Conservation (phyloP, 371 early-diverging fungal species). For the Zychaea mexicana region DNA sequence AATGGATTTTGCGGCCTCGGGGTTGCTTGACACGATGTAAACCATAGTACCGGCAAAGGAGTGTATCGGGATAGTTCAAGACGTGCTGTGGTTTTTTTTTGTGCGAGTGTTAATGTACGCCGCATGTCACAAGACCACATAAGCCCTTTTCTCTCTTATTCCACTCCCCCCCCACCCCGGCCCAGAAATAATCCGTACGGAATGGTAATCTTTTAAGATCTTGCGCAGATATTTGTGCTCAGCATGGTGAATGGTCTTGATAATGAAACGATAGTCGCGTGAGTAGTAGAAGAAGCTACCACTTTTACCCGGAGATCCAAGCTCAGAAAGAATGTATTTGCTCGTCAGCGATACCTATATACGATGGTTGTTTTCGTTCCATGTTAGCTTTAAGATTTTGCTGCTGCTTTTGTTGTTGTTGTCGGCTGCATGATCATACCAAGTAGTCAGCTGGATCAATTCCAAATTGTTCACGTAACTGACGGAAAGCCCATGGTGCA, state of each 20-base stretch:
- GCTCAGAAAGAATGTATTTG: slow-evolving; percentile 95
- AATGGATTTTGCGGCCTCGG: slow-evolving; percentile 92
- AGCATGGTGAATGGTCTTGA: slow-evolving; percentile 95
- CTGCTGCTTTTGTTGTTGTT: not conserved
- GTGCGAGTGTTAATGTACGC: too few species aligned
- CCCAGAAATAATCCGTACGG: slow-evolving; percentile 43
- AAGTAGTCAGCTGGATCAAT: slow-evolving; percentile 95
- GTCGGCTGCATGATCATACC: too few species aligned
- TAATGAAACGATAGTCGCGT: slow-evolving; percentile 96
- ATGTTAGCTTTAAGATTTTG: not conserved
- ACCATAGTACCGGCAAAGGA: slow-evolving; percentile 93
- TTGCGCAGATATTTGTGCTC: slow-evolving; percentile 94
- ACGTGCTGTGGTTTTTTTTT: slow-evolving; percentile 68
- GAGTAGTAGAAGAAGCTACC: slow-evolving; percentile 98
- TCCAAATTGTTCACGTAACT: slow-evolving; percentile 84
- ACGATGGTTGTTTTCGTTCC: not conserved
- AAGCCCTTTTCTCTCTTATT: not conserved
- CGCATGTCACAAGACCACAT: not conserved
- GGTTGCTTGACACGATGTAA: slow-evolving; percentile 95
- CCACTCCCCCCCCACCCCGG: not conserved
- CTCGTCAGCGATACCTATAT: slow-evolving; percentile 89
- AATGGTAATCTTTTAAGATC: slow-evolving; percentile 86
- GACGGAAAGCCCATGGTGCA: slow-evolving; percentile 96
- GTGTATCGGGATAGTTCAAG: slow-evolving; percentile 86
- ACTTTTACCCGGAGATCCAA: slow-evolving; percentile 96